Base-by-base conservation (phyloP, 148 eudicot species). In the Rhododendron molle region DNA sequence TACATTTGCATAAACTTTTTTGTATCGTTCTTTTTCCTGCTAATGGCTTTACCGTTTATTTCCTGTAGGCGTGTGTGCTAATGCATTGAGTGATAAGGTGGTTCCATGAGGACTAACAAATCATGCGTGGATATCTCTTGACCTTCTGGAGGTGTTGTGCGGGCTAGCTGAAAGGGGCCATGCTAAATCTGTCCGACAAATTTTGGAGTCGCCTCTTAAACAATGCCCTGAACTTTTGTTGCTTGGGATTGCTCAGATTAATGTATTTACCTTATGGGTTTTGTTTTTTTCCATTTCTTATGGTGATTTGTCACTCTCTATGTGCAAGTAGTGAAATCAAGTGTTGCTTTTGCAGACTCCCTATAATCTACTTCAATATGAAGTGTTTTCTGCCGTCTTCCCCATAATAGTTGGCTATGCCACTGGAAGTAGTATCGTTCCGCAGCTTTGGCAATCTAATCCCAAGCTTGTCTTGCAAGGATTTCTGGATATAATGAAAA, bases 161-260 rank as follows among this genome's bases (percentile, higher is more conserved):
- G 20, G 15, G 46, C 83, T 81, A 23, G 83, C 49, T 81, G 83
- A 81, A 58, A 58, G 72, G 30, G 83, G 72, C 47, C 71, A 56
- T 21, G 72, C 83, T n/a, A 36, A 23, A 54, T 56, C 71, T 56
- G 72, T 81, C 21, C 16, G 69, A 20, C 71, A 56, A 44, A 81
- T 81, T 56, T 67, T 81, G 26, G 71, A 81, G 47, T 21, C 20
- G 23, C 83, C 83, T 56, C 49, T 81, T 54, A 23, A 56, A 36
- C 28, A 81, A 23, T 36, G 71, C 72, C 72, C 72, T 81, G 83
- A 81, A 9, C 46, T 56, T 21, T 58, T 81, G 72, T 21, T 81
- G 69, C 71, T 81, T 56, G 83, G 83, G 83, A 81, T 81, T 56
- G 83, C 83, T 7, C 72, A 81, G 28, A 34, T 81, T 21, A 81